Conservation (phyloP, 2,329 filamentous ascomycete species). For the Talaromyces marneffei region DNA sequence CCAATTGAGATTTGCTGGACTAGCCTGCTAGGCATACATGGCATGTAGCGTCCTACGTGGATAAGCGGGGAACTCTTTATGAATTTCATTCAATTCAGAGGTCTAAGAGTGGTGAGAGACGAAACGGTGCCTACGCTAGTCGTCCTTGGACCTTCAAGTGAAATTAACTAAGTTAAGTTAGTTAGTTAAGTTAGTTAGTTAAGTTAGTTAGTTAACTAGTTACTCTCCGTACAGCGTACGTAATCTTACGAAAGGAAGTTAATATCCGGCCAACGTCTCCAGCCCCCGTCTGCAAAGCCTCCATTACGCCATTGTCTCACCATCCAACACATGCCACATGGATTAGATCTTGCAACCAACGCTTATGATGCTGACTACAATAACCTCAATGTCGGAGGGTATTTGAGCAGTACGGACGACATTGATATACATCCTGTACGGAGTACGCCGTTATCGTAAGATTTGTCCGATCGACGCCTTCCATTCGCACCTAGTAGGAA, state of each 20-base stretch:
- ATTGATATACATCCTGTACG: not conserved
- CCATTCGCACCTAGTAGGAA: not conserved
- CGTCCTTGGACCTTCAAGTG: not conserved
- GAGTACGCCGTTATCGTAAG: not conserved
- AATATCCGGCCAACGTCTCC: not conserved
- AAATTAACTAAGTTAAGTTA: no score
- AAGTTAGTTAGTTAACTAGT: not conserved
- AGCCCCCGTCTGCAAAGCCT: not conserved
- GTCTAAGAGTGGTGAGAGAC: not conserved
- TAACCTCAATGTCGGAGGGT: not conserved
- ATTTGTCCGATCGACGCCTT: not conserved
- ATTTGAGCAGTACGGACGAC: not conserved
- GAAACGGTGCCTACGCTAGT: not conserved
- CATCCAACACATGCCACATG: not conserved
- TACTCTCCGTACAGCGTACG: not conserved
- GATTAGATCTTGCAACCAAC: not conserved
- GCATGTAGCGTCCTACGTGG: slow-evolving; percentile 1
- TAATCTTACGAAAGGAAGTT: not conserved
- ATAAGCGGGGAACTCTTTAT: not conserved
- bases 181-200: no score
- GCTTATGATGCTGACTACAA: not conserved
- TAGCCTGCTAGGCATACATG: not conserved
- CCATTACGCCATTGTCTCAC: not conserved
- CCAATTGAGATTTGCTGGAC: not conserved
- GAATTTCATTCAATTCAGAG: not conserved